Evolutionary conservation across 2,329 filamentous ascomycete species (phyloP), one percentile per base, ranked within the genome.

Genomic region (Fusarium brevicatenulatum): DNA sequence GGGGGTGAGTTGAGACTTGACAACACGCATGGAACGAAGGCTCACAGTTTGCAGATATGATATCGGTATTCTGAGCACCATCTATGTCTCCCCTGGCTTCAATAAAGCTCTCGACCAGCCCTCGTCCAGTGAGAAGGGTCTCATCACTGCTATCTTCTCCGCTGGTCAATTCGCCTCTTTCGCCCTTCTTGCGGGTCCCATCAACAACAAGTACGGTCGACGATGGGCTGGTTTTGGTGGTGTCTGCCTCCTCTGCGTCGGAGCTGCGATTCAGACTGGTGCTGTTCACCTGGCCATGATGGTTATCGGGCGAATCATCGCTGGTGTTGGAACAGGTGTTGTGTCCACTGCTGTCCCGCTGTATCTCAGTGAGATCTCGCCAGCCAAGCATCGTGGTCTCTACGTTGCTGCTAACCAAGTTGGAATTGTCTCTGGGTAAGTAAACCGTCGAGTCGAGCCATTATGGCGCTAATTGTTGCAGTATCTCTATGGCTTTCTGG

Each of bases 201-300:
- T 50, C 5, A 68, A 68, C 13, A 68, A 68, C 21, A 50, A 47
- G 5, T 68, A 47, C 8, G 65, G 65, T 53, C 65, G 65, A 13
- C 23, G 63, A 25, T 43, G 40, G 63, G 65, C 65, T 23, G 65
- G 65, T 0, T 68, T 68, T 3, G 54, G 65, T 7, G 65, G 65
- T 4, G 65, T 68, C 0, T 68, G 65, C 4, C 46, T 68, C 3
- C 65, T 68, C 5, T 68, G 65, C 5, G 54, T 68, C 1, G 65
- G 65, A n/a, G 65, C 65, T 16, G 65, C 65, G 6, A 68, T 68
- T 1, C 65, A 68, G 25, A 68, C 65, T 10, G 65, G 63, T n/a
- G 57, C 65, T 12, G 65, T 68, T 43, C 65, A 68, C 39, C 30
- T 68, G 16, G 65, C 65, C 5, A 68, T 68, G 65, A 68, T 68